Base-by-base conservation (phyloP, 1,139 yeast genomes). In the Blastobotrys petasosporus region DNA sequence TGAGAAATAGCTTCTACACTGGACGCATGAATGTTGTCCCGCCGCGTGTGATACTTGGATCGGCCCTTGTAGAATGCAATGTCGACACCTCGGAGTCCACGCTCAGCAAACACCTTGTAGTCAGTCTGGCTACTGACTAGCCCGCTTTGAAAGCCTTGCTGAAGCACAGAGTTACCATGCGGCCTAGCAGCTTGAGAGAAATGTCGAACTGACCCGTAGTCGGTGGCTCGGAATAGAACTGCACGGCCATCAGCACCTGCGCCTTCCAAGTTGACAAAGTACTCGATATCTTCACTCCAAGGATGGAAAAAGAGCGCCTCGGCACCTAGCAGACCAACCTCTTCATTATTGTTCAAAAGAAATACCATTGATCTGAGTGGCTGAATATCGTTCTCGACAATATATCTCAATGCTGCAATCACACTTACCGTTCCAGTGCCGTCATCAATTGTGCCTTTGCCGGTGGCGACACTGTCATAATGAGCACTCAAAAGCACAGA, bases 221-320 rank as follows among this genome's bases (percentile, higher is more conserved):
- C 95, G 0, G 95, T 80, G 13, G 92, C 82, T 63, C 97, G 74
- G 64, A 90, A 87, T 39, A 90, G 68, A 32, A 85, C 74, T 0
- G 96, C 90, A 51, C 85, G 79, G 5, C 95, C 95, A 25, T 96
- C 96, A 3, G 94, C 85, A 2, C 97, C 97, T 0, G 96, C 86
- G n/a, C 97, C 97, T 69, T 90, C 97, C 53, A 90, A 69, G 60
- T 90, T 90, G 55, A 90, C 72, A 54, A 90, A 85, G 54, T 76
- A 82, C 38, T 71, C 72, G 2, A 84, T 79, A 12, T 75, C 66
- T 42, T 74, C 65, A 30, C 78, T 73, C 94, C 95, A 87, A 12
- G 85, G 82, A 61, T 88, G 95, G 32, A 70, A 62, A 48, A 85
- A 68, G 59, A 87, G 88, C 0, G 86, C 77, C 43, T 75, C 74